Base-by-base conservation (phyloP, 2,329 filamentous ascomycete genomes). In the Dothistroma pini region DNA sequence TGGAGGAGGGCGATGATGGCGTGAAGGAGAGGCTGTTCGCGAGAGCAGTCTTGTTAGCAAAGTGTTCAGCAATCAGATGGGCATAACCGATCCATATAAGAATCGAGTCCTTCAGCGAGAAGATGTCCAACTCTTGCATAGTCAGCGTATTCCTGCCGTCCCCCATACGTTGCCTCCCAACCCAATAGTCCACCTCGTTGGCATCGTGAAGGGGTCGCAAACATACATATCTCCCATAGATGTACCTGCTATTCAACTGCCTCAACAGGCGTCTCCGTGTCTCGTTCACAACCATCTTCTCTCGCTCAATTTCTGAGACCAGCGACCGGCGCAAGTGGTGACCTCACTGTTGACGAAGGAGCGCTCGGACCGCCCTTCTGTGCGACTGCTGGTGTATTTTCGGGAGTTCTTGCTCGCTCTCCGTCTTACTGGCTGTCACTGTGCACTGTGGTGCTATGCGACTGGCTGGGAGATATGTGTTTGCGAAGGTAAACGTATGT, bases 1-100 rank as follows among this genome's bases (percentile, higher is more conserved):
- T 99, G 89, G 77, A 96, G 84, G 50, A 97, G 76, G 75, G 96
- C 89, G 65, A 97, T 84, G 71, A 96, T 81, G 62, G 87, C 82
- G 80, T 97, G 92, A 60, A 97, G 81, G 58, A 97, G 81, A 71
- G 95, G 93, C 95, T 97, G 76, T 66, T 68, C 14, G 21, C 38
- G 29, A 25, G 25, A 34, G 14, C 49, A n/a, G 19, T 25, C 34
- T 38, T 21, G 51, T 49, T 22, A 54, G 50, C 10, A 38, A 41
- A 52, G 38, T 56, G 51, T 47, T 56, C 44, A 29, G 55, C 51
- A 53, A 35, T 3, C 29, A 53, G 47, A 11, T 19, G 16, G 2
- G 51, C 41, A 54, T 31, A 31, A 48, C 32, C 25, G 22, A 25
- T 11, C 29, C 41, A 57, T 50, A 21, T 21, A 4, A 4, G 2